A percentile compares a stretch with the other conserved stretches of the same genome.
These are phyloP conservation scores for Thalassiosira mediterranea DNA, from an alignment of 352 stramenopile species.

Conservation along the genomic window DNA sequence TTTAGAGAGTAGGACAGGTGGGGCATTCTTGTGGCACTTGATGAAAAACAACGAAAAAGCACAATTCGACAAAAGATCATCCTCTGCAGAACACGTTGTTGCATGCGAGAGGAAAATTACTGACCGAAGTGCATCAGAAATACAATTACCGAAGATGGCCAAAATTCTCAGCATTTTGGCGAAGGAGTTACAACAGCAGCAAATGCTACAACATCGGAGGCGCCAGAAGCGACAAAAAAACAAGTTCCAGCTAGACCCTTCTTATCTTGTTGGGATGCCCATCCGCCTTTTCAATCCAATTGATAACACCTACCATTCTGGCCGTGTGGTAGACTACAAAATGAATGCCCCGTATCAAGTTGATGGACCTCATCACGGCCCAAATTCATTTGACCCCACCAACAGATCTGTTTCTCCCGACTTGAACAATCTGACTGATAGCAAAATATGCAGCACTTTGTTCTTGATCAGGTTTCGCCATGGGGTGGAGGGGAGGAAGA, in stretches of 20 bases:
- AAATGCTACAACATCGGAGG: conserved; percentile 27
- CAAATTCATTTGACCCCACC: conserved; percentile 13
- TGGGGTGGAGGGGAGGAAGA: conserved; percentile 55
- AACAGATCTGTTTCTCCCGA: conserved; percentile 7
- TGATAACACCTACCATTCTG: conserved; percentile 59
- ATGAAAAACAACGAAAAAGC: conserved; percentile 27
- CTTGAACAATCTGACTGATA: conserved; percentile 33
- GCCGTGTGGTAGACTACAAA: conserved; percentile 53
- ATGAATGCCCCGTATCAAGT: conserved; percentile 29
- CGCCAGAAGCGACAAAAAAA: conserved; percentile 31
- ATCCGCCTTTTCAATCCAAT: conserved; percentile 56
- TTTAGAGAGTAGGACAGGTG: conserved; percentile 32
- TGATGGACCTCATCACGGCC: conserved; percentile 16
- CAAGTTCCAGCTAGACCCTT: conserved; percentile 36
- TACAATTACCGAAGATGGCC: conserved; percentile 33
- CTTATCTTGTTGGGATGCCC: conserved; percentile 55
- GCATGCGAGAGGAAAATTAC: background rate
- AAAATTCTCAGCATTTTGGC: conserved; percentile 27
- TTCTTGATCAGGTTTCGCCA: conserved; percentile 60
- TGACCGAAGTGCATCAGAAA: conserved; percentile 29
- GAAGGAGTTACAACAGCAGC: conserved; percentile 32
- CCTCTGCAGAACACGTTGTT: background rate
- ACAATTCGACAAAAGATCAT: conserved; percentile 7
- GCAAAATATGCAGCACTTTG: conserved; percentile 36
- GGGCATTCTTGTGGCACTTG: conserved; percentile 40